Evolutionary conservation across 352 stramenopile species (phyloP), one percentile per base, ranked within the genome.

Genomic region (Phytophthora cactorum): DNA sequence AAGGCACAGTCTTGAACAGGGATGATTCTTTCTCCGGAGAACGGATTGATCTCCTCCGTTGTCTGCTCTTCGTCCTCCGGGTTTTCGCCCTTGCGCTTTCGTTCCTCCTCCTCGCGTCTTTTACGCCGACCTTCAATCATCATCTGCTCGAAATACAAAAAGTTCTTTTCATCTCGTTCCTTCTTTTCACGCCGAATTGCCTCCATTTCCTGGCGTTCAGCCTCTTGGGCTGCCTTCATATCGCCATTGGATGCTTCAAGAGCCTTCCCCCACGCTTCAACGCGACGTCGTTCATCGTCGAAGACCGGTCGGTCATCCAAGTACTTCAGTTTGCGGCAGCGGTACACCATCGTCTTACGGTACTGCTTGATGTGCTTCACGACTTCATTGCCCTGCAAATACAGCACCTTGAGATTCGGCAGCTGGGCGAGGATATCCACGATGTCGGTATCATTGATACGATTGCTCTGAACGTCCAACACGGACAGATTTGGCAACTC

Each of bases 281-380:
- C 92, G 22, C 97, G 88, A 3, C 88, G 72, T 1, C 90, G 77
- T 63, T 97, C 90, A 28, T 97, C 90, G 2, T 89, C 80, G 57
- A 97, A 97, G 3, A 97, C 90, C 1, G 90, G 88, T 12, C 89
- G 75, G 51, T 95, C 78, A 61, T 94, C 88, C 55, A 95, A 64
- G 58, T 95, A 95, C 63, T 88, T 90, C 52, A 94, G 82, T 43
- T 90, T 79, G 14, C 81, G 82, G 41, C 86, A 95, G 32, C 81
- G 81, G 34, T 88, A 92, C 47, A 93, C 66, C 27, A 95, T 45
- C 43, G 84, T 93, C 58, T 95, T 95, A 39, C 86, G 86, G 57
- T 94, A 95, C 63, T 95, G 85, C 52, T 92, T 92, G 68, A 95
- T 87, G 56, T 93, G 80, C 71, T 94, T 95, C n/a, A 94, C 84